A percentile compares a stretch with the other conserved stretches of the same genome.
These are phyloP conservation scores for Solanum hybrid DNA, from an alignment of 305 asterid genomes.

Conservation along the genomic window DNA sequence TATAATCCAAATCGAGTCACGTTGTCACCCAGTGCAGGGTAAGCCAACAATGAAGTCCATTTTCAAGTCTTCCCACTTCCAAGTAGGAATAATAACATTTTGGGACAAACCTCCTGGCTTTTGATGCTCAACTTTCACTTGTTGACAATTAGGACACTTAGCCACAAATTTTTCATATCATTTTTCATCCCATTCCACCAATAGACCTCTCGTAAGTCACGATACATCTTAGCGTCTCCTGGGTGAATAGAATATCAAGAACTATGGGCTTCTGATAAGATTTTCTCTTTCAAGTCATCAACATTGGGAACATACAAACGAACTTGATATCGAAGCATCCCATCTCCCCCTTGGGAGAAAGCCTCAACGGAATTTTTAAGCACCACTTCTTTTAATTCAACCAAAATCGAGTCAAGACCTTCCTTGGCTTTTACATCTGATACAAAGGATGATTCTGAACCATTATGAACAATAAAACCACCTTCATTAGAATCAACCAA, in stretches of 20 bases:
- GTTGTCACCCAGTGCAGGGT: not conserved
- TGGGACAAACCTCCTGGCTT: not conserved
- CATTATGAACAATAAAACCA: not conserved
- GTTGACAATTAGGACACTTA: not conserved
- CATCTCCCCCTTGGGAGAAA: not conserved
- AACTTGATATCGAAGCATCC: not conserved
- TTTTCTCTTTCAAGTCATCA: not conserved
- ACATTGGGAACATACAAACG: not conserved
- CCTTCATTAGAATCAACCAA: not conserved
- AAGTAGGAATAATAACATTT: not conserved
- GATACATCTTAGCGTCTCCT: not conserved
- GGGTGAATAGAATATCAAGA: not conserved
- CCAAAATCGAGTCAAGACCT: not conserved
- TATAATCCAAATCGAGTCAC: not conserved
- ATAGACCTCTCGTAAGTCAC: not conserved
- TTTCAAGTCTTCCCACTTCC: not conserved
- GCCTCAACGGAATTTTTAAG: not conserved
- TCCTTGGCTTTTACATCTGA: not conserved
- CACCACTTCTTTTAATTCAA: not conserved
- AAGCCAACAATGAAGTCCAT: not conserved
- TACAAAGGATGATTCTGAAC: not conserved
- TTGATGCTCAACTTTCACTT: not conserved
- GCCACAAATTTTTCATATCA: not conserved
- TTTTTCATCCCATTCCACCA: not conserved
- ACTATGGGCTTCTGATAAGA: not conserved